Evolutionary conservation across 2,329 filamentous ascomycete species (phyloP), one percentile per base, ranked within the genome.

Genomic region (Alternaria sp.): DNA sequence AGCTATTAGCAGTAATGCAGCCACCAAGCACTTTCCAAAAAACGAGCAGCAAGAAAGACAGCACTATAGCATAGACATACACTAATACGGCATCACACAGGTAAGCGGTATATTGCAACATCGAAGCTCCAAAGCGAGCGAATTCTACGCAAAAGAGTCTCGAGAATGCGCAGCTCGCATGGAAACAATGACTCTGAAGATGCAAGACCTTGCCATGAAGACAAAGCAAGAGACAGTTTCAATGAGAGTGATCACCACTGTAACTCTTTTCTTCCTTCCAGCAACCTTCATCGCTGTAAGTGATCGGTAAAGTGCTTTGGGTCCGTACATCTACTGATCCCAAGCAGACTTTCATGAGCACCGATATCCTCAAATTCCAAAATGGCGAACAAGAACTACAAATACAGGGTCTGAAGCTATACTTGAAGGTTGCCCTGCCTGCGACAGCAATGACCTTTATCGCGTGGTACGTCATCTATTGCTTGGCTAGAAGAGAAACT

Each of bases 261-360:
- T 82, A 1, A 81, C 80, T 0, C 57, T 81, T 0, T 79, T 82
- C 55, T 82, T 81, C 54, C 66, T 82, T 1, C 80, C 80, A 3
- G 80, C 75, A 2, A 81, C 79, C 0, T 82, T 81, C 59, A 77
- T 81, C 7, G 79, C 78, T 8, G 80, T 81, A 72, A 66, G 77
- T 69, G 34, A 26, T 30, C 4, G 20, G 14, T 34, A 11, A 9
- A 11, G 6, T 20, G 8, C n/a, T 12, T 6, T 56, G 6, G 14
- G 22, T 24, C 22, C n/a, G 24, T 16, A 6, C 26, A 30, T 39
- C 12, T 42, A 6, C 42, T 44, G 58, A 49, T 16, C 4, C 1
- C 14, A n/a, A 24, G 34, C 46, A 81, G 79, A 81, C 79, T 5
- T 71, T 81, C 42, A 79, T 81, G 78, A 79, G 77, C 58, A 81